phyloP scores from a whole-genome alignment of 768 basidiomycete genomes.

The Amanita subjunquillea region DNA sequence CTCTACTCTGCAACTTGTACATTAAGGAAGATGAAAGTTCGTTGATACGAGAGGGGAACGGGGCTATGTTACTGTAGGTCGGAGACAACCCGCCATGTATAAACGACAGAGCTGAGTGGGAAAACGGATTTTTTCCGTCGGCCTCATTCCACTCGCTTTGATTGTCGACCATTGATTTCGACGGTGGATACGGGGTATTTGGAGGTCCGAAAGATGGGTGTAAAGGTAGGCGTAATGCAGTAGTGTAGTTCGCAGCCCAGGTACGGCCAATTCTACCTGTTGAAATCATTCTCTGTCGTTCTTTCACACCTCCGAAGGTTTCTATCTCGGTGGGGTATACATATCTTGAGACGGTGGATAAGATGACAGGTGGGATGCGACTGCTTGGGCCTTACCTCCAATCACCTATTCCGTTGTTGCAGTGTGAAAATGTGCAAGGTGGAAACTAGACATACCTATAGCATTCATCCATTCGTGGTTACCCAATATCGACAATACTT shows the following conservation, averaged over 20 bases:
- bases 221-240: slow-evolving; percentile 71
- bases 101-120: slow-evolving; percentile 80
- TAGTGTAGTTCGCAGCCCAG: slow-evolving; percentile 83
- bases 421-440: slow-evolving; percentile 3
- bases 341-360: slow-evolving; percentile 40
- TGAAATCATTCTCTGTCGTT: slow-evolving; percentile 65
- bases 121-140: slow-evolving; percentile 31
- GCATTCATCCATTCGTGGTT: slow-evolving; percentile 98
- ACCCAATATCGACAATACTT: slow-evolving; percentile 70
- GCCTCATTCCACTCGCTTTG: slow-evolving; percentile 16
- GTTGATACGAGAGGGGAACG: slow-evolving; percentile 83
- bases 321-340: slow-evolving; percentile 74
- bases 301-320: slow-evolving; percentile 65
- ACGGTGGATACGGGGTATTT: slow-evolving; percentile 42
- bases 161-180: slow-evolving; percentile 13
- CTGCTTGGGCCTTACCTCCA: slow-evolving; percentile 50
- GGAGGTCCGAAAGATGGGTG: slow-evolving; percentile 60
- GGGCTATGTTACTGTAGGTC: slow-evolving; percentile 60
- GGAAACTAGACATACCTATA: slow-evolving; percentile 38
- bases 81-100: slow-evolving; percentile 89
- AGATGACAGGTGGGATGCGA: background rate
- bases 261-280: slow-evolving; percentile 69
- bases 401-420: slow-evolving; percentile 42
- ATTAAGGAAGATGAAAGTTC: slow-evolving; percentile 61
- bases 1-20: slow-evolving; percentile 52